A percentile compares a stretch with the other conserved stretches of the same genome.
Evolutionary conservation across 1,284 basidiomycete species (phyloP).

Genomic region (Mycosarcoma mackinlayi): DNA sequence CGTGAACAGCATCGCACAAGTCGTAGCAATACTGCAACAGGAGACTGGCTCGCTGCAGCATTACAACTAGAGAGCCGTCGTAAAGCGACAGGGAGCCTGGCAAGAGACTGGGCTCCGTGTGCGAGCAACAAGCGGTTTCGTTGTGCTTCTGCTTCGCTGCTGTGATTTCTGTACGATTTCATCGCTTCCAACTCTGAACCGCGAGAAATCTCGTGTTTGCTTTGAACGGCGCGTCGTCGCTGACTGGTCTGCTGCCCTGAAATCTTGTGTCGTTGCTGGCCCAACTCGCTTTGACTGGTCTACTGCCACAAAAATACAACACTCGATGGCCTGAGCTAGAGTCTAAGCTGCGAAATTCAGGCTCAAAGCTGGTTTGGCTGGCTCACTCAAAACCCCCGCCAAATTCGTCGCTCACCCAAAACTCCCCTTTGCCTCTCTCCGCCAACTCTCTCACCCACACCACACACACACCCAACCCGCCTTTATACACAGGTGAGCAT

Average conservation of each 20-base stretch:
- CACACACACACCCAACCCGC: slow-evolving; percentile 30
- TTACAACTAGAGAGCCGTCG: too few species aligned
- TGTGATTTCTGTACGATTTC: not conserved
- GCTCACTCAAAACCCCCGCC: slow-evolving; percentile 44
- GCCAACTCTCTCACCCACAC: slow-evolving; percentile 40
- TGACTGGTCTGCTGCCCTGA: slow-evolving; percentile 27
- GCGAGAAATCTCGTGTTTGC: slow-evolving; percentile 11
- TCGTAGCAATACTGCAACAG: too few species aligned
- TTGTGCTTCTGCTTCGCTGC: not conserved
- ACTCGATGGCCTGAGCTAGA: not conserved
- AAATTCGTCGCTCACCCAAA: slow-evolving; percentile 35
- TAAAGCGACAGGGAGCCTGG: too few species aligned
- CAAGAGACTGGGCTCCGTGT: too few species aligned
- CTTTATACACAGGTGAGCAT: slow-evolving; percentile 42
- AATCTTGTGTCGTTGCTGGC: not conserved
- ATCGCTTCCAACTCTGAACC: not conserved
- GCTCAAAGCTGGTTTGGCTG: slow-evolving; percentile 14
- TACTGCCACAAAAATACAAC: slow-evolving; percentile 12
- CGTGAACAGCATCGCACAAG: too few species aligned
- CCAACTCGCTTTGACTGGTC: slow-evolving; percentile 12
- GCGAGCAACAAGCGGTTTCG: too few species aligned
- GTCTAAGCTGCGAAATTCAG: not conserved
- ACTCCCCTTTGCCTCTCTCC: slow-evolving; percentile 30
- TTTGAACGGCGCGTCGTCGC: not conserved
- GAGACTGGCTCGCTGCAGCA: too few species aligned